Conservation (phyloP, 2,329 filamentous ascomycete genomes). For the Tolypocladium album region DNA sequence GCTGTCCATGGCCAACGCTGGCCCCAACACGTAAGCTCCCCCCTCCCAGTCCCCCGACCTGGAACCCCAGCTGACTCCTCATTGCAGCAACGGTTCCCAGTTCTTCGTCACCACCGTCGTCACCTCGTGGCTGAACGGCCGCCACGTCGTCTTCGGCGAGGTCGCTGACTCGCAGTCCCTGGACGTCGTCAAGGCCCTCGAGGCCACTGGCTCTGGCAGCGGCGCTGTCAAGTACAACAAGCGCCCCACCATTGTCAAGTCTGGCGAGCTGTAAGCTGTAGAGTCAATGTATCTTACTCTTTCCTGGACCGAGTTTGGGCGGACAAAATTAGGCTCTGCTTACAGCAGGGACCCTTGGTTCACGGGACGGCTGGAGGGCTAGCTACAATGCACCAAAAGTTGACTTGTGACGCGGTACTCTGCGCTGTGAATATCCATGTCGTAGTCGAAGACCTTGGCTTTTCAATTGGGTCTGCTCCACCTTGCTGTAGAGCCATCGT, state of each 20-base stretch:
- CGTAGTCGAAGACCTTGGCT: neutral
- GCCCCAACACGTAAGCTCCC: slow-evolving; percentile 69
- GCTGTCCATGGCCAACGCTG: slow-evolving; percentile 92
- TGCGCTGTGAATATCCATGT: neutral
- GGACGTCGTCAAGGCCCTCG: slow-evolving; percentile 47
- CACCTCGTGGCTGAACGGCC: slow-evolving; percentile 75
- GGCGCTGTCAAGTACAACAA: slow-evolving; percentile 45
- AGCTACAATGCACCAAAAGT: neutral
- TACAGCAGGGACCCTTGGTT: neutral
- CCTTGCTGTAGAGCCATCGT: neutral
- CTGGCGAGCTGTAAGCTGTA: slow-evolving; percentile 36
- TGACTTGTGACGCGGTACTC: neutral
- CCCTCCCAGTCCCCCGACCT: neutral
- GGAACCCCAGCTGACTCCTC: slow-evolving; percentile 19
- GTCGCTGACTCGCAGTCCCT: slow-evolving; percentile 43
- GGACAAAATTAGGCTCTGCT: neutral
- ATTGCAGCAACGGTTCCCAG: slow-evolving; percentile 82
- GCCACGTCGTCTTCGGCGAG: slow-evolving; percentile 79
- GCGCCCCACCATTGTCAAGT: slow-evolving; percentile 47
- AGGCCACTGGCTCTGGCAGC: slow-evolving; percentile 45
- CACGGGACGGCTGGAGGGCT: neutral
- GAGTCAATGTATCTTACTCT: slow-evolving; percentile 2
- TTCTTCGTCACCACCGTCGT: slow-evolving; percentile 95
- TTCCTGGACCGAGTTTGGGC: neutral
- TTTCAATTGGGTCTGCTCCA: neutral